phyloP scores from a whole-genome alignment of 2,329 filamentous ascomycete genomes.

The Penicillium vulpinum region DNA sequence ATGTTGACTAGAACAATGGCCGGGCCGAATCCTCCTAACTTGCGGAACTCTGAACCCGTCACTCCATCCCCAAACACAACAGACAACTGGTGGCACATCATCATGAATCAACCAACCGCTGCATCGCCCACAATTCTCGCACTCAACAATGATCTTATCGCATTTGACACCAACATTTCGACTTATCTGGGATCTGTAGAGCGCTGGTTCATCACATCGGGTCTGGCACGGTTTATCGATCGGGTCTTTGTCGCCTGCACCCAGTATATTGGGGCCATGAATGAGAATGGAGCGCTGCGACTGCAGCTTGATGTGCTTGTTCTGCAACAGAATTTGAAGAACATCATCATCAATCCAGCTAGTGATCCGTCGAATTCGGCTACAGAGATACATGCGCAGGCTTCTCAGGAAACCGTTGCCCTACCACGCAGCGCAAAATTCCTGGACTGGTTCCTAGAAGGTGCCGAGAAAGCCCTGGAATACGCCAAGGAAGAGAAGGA shows the following conservation, averaged over 20 bases:
- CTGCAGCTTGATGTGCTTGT: constrained; percentile 95
- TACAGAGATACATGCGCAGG: constrained; percentile 7
- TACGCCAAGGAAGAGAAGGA: constrained; percentile 49
- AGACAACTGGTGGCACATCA: constrained; percentile 60
- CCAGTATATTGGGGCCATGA: constrained; percentile 75
- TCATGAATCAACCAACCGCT: constrained; percentile 44
- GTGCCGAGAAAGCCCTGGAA: constrained; percentile 46
- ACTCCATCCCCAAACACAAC: constrained; percentile 66
- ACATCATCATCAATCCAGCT: constrained; percentile 60
- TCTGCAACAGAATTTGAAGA: constrained; percentile 94
- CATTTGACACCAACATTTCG: constrained; percentile 79
- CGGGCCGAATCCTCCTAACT: constrained; percentile 50
- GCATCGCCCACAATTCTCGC: constrained; percentile 69
- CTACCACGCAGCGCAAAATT: constrained; percentile 48
- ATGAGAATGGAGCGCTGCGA: constrained; percentile 75
- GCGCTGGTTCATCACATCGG: constrained; percentile 71
- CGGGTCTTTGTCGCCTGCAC: constrained; percentile 73
- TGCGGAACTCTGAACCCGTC: constrained; percentile 35
- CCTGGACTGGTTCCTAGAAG: constrained; percentile 51
- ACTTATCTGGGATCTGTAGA: constrained; percentile 71
- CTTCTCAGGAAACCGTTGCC: constrained; percentile 38
- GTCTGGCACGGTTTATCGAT: constrained; percentile 77
- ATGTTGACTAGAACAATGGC: constrained; percentile 68
- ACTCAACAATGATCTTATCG: constrained; percentile 80
- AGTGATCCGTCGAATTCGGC: constrained; percentile 8